phyloP scores from a whole-genome alignment of 2,329 filamentous ascomycete genomes.

The Aureobasidium lini region DNA sequence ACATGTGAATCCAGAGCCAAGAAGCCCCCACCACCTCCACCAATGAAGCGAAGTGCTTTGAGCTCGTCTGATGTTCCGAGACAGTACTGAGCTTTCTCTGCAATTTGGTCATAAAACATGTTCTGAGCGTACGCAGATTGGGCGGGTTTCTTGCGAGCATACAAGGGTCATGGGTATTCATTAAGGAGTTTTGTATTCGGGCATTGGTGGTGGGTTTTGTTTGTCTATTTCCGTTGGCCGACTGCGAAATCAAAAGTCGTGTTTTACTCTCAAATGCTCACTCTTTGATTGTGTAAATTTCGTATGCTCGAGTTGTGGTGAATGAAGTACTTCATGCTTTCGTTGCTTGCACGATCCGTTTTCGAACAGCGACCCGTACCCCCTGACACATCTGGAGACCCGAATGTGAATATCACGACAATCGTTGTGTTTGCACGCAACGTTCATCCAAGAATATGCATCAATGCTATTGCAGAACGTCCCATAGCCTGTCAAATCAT shows the following conservation, averaged over 20 bases:
- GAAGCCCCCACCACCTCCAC: conserved; percentile 58
- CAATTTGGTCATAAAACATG: background rate
- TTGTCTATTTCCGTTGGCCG: background rate
- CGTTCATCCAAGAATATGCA: too few relatives aligned
- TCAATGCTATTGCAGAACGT: too few relatives aligned
- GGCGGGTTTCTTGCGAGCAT: background rate
- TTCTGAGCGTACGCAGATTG: background rate
- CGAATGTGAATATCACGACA: too few relatives aligned
- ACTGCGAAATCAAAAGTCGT: background rate
- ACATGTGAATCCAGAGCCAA: conserved; percentile 44
- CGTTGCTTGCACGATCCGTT: too few relatives aligned
- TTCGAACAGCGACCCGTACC: too few relatives aligned
- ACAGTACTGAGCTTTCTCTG: background rate
- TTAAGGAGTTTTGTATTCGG: background rate
- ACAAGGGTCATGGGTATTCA: background rate
- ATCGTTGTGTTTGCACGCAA: too few relatives aligned
- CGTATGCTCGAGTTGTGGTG: too few relatives aligned
- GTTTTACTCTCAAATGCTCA: background rate
- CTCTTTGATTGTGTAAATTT: too few relatives aligned
- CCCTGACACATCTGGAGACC: too few relatives aligned
- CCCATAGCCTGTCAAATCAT: too few relatives aligned
- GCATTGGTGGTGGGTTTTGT: background rate
- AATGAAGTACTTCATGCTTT: too few relatives aligned
- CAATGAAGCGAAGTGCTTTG: conserved; percentile 52
- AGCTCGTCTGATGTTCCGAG: conserved; percentile 31